These are phyloP conservation scores for Hirsutella thompsonii DNA, from an alignment of 2,329 filamentous ascomycete genomes.

Conservation along the genomic window DNA sequence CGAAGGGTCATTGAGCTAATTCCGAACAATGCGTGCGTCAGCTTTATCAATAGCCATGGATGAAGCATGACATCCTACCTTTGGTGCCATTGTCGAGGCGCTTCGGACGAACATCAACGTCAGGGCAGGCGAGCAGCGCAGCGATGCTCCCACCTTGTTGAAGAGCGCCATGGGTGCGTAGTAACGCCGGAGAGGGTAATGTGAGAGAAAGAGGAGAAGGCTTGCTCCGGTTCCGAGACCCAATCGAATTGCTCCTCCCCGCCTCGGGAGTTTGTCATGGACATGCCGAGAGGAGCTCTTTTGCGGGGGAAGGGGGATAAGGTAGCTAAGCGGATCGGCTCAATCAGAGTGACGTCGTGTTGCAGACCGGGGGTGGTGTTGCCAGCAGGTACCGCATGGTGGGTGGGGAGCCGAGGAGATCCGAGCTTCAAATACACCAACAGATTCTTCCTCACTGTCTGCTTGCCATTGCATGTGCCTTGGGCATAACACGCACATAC, in stretches of 20 bases:
- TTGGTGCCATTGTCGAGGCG: constrained; percentile 35
- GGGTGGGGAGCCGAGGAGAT: no score
- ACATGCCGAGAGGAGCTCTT: not conserved
- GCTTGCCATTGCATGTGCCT: no score
- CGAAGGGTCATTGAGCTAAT: constrained; percentile 61
- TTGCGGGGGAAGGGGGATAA: not conserved
- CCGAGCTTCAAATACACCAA: no score
- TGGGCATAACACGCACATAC: no score
- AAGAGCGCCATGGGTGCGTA: constrained; percentile 16
- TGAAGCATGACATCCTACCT: constrained; percentile 16
- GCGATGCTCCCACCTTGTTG: constrained; percentile 15
- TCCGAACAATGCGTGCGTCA: not conserved
- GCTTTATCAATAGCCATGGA: no score
- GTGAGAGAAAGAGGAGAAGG: not conserved
- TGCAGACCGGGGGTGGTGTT: no score
- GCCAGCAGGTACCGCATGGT: no score
- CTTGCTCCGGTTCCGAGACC: no score
- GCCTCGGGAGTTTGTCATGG: no score
- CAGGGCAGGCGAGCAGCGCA: constrained; percentile 16
- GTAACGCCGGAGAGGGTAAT: not conserved
- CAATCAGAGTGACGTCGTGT: not conserved
- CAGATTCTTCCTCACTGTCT: no score
- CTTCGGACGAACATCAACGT: constrained; percentile 18
- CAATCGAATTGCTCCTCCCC: no score
- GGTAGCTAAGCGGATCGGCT: not conserved